Conservation (phyloP, 1,284 basidiomycete genomes). For the Ceratobasidium sp. region DNA sequence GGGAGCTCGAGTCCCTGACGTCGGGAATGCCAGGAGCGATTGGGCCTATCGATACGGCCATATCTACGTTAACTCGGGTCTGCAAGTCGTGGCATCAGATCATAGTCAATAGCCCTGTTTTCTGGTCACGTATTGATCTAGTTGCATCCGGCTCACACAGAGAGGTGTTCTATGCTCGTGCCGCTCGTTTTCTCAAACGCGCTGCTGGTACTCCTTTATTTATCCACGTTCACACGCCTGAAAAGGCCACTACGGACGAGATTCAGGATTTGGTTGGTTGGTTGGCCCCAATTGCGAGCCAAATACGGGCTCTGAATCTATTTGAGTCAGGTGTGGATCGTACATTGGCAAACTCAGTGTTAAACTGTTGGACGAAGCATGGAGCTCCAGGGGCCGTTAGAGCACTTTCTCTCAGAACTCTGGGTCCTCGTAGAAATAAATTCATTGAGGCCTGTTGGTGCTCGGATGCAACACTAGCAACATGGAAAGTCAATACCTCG, state of each 20-base stretch:
- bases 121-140: constrained; percentile 30
- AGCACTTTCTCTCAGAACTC: background rate
- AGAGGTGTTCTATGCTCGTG: background rate
- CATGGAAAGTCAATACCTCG: background rate
- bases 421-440: too few species aligned
- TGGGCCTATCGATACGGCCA: too few species aligned
- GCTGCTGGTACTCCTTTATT: background rate
- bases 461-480: too few species aligned
- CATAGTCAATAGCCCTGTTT: background rate
- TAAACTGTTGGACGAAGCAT: background rate
- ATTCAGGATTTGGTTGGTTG: background rate
- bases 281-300: background rate
- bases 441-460: too few species aligned
- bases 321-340: too few species aligned
- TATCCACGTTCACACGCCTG: background rate
- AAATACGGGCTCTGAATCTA: background rate
- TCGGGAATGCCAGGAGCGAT: too few species aligned
- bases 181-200: background rate
- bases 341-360: background rate
- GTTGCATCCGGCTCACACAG: background rate
- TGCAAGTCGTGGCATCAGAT: constrained; percentile 10
- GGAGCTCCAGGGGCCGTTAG: background rate
- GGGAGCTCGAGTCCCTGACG: too few species aligned
- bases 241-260: background rate
- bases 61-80: too few species aligned